Base-by-base conservation (phyloP, 495 filamentous ascomycete species). In the Hypoxylon lenormandii region DNA sequence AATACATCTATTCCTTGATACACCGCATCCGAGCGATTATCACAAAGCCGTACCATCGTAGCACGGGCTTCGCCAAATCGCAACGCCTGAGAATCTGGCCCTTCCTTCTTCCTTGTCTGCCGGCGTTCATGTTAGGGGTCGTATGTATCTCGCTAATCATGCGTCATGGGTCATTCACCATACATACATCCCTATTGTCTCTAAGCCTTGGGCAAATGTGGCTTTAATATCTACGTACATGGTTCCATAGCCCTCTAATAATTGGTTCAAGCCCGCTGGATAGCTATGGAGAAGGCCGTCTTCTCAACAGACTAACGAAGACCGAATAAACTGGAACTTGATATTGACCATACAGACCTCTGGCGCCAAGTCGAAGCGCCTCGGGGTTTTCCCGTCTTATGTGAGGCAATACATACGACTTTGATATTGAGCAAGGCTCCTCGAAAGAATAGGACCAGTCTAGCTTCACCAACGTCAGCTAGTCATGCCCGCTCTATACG, bases 401-500 rank as follows among this genome's bases (percentile, higher is more conserved):
- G 60, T 59, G 53, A 69, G 61, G 66, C 48, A 50, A 60, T 57
- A 60, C 48, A 65, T 57, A 60, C 45, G 55, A 57, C 54, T 60
- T 46, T 43, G 46, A 60, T 64, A 70, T 60, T 60, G 51, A 51
- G 43, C 66, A 65, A 64, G 55, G 60, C 60, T 70, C 16, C 16
- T 26, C 21, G 40, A 16, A 26, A 60, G 66, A 63, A 52, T 5
- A 46, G 47, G 50, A 58, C 37, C 45, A 28, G 18, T 30, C 47
- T 52, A 54, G 59, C 42, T 59, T 53, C 54, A 36, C 58, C 42
- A 22, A 70, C 66, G 42, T 69, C 66, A 70, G 60, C 60, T 47
- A 51, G 37, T 18, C 26, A 23, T 28, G 18, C n/a, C 38, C 8
- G 7, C 23, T 12, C 45, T 46, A 52, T 38, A 23, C 16, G 50